phyloP scores from a whole-genome alignment of 2,329 filamentous ascomycete species.

The Diplodia intermedia region DNA sequence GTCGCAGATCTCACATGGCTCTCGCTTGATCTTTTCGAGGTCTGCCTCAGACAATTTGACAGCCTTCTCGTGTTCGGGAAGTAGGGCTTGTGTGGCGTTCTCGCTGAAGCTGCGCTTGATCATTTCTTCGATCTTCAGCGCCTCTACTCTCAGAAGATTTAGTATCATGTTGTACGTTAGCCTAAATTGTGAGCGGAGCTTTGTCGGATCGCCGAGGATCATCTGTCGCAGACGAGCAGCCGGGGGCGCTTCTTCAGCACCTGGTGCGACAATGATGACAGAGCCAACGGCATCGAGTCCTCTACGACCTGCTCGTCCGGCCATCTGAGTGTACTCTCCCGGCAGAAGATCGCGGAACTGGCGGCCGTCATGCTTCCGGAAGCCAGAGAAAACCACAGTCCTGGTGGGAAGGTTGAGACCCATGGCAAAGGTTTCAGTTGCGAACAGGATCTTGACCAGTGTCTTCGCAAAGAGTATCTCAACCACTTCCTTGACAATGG shows the following conservation, averaged over 20 bases:
- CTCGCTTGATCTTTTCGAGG: constrained; percentile 85
- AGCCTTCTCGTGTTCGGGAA: constrained; percentile 94
- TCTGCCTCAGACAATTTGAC: constrained; percentile 92
- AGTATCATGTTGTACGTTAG: constrained; percentile 99
- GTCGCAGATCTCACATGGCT: constrained; percentile 83
- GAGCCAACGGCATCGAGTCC: constrained; percentile 91
- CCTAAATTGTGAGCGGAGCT: constrained; percentile 93
- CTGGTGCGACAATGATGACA: constrained; percentile 87
- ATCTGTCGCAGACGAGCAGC: constrained; percentile 84
- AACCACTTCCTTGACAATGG: constrained; percentile 97
- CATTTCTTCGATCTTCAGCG: constrained; percentile 99
- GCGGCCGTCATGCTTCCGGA: constrained; percentile 94
- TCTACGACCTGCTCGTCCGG: constrained; percentile 88
- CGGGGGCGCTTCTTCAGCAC: constrained; percentile 85
- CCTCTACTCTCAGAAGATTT: constrained; percentile 92
- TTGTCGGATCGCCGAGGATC: constrained; percentile 95
- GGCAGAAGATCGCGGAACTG: constrained; percentile 89
- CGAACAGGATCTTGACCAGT: constrained; percentile 94
- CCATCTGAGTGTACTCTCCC: constrained; percentile 99
- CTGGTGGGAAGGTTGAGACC: constrained; percentile 93
- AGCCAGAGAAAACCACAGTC: constrained; percentile 97
- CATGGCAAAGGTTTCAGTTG: constrained; percentile 99
- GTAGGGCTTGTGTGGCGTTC: constrained; percentile 90
- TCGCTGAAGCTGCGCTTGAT: constrained; percentile 99
- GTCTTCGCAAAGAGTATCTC: constrained; percentile 96